These are phyloP conservation scores for Phoenix dactylifera DNA, from an alignment of 176 grass and related monocot genomes.

Conservation along the genomic window DNA sequence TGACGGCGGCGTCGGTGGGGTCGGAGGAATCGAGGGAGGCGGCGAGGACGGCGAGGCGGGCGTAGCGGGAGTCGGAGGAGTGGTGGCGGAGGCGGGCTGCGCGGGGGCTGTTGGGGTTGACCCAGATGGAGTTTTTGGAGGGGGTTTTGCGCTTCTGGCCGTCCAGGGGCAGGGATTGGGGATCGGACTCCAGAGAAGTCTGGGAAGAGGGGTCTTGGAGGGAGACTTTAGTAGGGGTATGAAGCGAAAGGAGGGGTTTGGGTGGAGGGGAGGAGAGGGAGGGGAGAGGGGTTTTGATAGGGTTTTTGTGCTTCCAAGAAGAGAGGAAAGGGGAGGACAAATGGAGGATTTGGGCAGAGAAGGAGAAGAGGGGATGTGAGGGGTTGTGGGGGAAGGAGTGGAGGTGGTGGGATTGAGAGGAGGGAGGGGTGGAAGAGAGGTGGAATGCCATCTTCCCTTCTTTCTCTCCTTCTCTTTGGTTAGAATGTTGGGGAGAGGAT, in stretches of 20 bases:
- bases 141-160: slow-evolving; percentile 6
- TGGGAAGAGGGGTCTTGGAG: slow-evolving; percentile 37
- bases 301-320: too few species aligned
- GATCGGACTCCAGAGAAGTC: slow-evolving; percentile 12
- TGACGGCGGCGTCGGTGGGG: slow-evolving; percentile 24
- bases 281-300: too few species aligned
- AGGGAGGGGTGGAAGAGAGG: too few species aligned
- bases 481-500: too few species aligned
- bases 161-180: slow-evolving; percentile 8
- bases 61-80: slow-evolving; percentile 31
- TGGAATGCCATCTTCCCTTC: too few species aligned
- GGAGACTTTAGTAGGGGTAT: slow-evolving; percentile 22
- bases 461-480: too few species aligned
- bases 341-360: too few species aligned
- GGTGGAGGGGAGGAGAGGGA: slow-evolving; percentile 2
- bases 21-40: slow-evolving; percentile 39
- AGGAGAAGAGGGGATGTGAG: too few species aligned
- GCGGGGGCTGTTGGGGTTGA: slow-evolving; percentile 79
- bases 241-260: too few species aligned
- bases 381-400: too few species aligned
- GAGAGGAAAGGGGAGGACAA: too few species aligned
- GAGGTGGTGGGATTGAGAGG: too few species aligned
- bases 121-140: slow-evolving; percentile 53
- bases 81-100: slow-evolving; percentile 29
- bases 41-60: slow-evolving; percentile 43